A percentile compares a stretch with the other conserved stretches of the same genome.
Conservation (phyloP, 2,329 filamentous ascomycete species). For the Apiospora hydei region DNA sequence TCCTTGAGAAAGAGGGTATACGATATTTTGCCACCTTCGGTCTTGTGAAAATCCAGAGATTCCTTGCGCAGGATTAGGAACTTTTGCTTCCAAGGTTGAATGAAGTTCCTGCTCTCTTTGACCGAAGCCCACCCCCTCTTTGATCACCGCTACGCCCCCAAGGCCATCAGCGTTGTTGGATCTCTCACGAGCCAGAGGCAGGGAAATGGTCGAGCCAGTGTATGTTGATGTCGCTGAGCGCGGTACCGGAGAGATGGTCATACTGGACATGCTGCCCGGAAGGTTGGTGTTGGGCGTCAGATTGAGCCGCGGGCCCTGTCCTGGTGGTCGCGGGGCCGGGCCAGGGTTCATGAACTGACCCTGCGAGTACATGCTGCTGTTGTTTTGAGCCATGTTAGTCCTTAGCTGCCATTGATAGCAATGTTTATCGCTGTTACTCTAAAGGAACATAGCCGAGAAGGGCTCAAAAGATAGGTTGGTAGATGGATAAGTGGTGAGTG, state of each 20-base stretch:
- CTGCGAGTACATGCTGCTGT: constrained; percentile 65
- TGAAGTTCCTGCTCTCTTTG: constrained; percentile 89
- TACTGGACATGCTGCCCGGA: constrained; percentile 81
- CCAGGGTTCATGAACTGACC: constrained; percentile 95
- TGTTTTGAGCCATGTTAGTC: constrained; percentile 39
- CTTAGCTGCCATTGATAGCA: constrained; percentile 10
- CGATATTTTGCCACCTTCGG: constrained; percentile 85
- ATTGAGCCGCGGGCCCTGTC: constrained; percentile 81
- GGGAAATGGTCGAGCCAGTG: constrained; percentile 74
- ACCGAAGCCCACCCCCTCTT: constrained; percentile 84
- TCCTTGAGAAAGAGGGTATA: constrained; percentile 86
- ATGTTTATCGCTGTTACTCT: neutral
- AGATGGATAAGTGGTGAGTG: neutral
- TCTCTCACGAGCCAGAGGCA: constrained; percentile 70
- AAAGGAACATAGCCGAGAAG: neutral
- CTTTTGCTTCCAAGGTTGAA: constrained; percentile 88
- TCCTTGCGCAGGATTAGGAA: constrained; percentile 93
- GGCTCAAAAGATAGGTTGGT: constrained; percentile 10
- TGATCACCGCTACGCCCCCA: constrained; percentile 76
- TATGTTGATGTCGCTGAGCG: constrained; percentile 71
- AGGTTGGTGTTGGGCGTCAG: constrained; percentile 76
- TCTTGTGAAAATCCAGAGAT: constrained; percentile 93
- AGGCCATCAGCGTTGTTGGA: constrained; percentile 67
- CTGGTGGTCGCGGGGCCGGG: constrained; percentile 89
- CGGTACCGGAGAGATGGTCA: constrained; percentile 76